phyloP scores from a whole-genome alignment of 345 rosid genomes.

The Eucalyptus curtisii region DNA sequence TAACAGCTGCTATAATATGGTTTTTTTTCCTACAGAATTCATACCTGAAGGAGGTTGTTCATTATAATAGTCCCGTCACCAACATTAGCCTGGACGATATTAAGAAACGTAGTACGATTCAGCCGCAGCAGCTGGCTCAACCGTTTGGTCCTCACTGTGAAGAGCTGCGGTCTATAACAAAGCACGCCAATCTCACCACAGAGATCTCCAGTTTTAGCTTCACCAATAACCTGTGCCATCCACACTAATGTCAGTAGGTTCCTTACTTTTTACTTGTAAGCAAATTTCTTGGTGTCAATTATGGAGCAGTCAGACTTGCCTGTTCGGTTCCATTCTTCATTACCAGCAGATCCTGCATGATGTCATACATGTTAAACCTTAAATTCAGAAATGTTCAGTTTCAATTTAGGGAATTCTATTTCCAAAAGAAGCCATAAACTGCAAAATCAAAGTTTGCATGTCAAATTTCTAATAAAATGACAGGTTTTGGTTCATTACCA shows the following conservation, averaged over 20 bases:
- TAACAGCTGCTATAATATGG: neutral
- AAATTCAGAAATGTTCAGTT: neutral
- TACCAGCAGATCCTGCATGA: constrained; percentile 39
- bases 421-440: neutral
- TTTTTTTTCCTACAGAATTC: neutral
- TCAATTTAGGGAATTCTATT: neutral
- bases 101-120: constrained; percentile 77
- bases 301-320: constrained; percentile 11
- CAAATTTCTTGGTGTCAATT: neutral
- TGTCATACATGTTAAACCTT: neutral
- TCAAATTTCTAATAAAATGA: neutral
- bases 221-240: constrained; percentile 43
- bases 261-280: neutral
- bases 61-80: constrained; percentile 90
- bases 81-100: constrained; percentile 77
- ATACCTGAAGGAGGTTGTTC: constrained; percentile 90
- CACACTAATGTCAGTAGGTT: neutral
- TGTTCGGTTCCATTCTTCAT: constrained; percentile 35
- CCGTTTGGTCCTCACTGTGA: constrained; percentile 84
- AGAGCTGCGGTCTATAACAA: constrained; percentile 79
- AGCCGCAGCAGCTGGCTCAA: constrained; percentile 79
- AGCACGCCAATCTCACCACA: constrained; percentile 87
- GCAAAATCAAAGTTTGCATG: neutral
- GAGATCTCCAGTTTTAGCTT: constrained; percentile 66
- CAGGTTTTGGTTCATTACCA: constrained; percentile 23